Conservation (phyloP, 495 filamentous ascomycete genomes). For the Echria macrotheca region DNA sequence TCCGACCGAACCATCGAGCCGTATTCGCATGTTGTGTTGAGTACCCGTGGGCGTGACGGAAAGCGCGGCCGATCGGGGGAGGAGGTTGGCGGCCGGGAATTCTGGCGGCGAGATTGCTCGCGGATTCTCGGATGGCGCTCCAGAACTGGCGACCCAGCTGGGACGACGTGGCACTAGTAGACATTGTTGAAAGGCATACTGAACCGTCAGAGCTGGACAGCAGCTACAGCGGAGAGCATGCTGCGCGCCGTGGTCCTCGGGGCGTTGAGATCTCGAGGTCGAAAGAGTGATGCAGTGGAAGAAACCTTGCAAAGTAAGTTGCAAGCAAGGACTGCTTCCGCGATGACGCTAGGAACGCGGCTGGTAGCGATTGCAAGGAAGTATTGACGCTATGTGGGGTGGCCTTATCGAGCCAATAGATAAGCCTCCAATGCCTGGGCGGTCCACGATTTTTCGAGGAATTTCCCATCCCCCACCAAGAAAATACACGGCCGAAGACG, state of each 20-base stretch:
- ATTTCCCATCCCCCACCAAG: constrained; percentile 30
- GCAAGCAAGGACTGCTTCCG: constrained; percentile 12
- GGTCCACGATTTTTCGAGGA: constrained; percentile 28
- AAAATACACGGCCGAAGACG: constrained; percentile 28
- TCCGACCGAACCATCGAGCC: constrained; percentile 11
- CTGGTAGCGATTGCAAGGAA: constrained; percentile 9
- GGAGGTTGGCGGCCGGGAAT: constrained; percentile 25
- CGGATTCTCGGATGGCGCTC: constrained; percentile 39
- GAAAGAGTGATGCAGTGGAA: too few relatives aligned
- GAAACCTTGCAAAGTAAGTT: too few relatives aligned
- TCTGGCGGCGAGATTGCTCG: constrained; percentile 29
- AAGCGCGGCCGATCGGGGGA: constrained; percentile 12
- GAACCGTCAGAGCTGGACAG: constrained; percentile 10
- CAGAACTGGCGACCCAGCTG: constrained; percentile 42
- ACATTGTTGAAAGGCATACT: constrained; percentile 41
- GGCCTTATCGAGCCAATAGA: constrained; percentile 27
- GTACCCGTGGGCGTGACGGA: constrained; percentile 13
- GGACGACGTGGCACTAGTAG: constrained; percentile 39
- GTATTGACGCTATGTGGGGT: constrained; percentile 3
- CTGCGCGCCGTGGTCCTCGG: background rate
- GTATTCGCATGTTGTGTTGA: too few relatives aligned
- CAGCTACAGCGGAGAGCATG: constrained; percentile 20
- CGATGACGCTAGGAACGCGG: constrained; percentile 20
- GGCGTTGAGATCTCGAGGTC: too few relatives aligned
- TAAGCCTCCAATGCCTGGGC: constrained; percentile 24